Percentiles rank a stretch among this genome's conserved stretches.
Conservation (phyloP, 2,329 filamentous ascomycete species). For the Cryoendolithus antarcticus region DNA sequence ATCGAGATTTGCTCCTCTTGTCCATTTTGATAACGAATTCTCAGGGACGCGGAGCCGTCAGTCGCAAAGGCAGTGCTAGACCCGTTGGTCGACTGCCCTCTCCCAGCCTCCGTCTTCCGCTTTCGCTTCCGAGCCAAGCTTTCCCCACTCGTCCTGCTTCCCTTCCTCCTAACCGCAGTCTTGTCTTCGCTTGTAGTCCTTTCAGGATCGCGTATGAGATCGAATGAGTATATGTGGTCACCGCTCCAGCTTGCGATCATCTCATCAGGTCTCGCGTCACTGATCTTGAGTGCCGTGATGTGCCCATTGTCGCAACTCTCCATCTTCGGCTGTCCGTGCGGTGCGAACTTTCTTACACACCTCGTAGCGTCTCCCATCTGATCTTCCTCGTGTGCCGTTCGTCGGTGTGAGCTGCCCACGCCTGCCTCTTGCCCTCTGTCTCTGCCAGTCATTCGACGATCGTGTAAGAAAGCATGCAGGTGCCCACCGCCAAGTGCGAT, state of each 20-base stretch:
- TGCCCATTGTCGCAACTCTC: constrained; percentile 45
- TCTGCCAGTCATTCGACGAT: constrained; percentile 54
- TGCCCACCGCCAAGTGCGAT: constrained; percentile 58
- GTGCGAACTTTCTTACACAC: constrained; percentile 55
- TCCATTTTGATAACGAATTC: constrained; percentile 48
- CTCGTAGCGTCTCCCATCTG: constrained; percentile 47
- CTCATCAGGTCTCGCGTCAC: constrained; percentile 55
- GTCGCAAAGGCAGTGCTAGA: constrained; percentile 5
- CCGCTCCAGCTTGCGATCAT: constrained; percentile 58
- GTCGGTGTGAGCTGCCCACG: constrained; percentile 28
- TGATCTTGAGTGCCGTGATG: constrained; percentile 60
- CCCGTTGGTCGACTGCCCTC: too few species aligned
- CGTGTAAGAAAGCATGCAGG: constrained; percentile 56
- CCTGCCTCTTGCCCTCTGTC: constrained; percentile 45
- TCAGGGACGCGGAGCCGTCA: constrained; percentile 33
- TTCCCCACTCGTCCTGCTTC: constrained; percentile 15
- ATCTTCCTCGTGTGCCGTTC: constrained; percentile 38
- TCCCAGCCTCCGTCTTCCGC: constrained; percentile 26
- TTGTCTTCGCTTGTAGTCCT: constrained; percentile 20
- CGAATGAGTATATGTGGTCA: constrained; percentile 51
- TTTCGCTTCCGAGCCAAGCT: constrained; percentile 40
- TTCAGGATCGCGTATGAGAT: constrained; percentile 46
- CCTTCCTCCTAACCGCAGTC: background rate
- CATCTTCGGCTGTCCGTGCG: constrained; percentile 44
- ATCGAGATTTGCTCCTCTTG: constrained; percentile 47